These are phyloP conservation scores for Fonsecaea monophora DNA, from an alignment of 2,329 filamentous ascomycete species.

Conservation along the genomic window DNA sequence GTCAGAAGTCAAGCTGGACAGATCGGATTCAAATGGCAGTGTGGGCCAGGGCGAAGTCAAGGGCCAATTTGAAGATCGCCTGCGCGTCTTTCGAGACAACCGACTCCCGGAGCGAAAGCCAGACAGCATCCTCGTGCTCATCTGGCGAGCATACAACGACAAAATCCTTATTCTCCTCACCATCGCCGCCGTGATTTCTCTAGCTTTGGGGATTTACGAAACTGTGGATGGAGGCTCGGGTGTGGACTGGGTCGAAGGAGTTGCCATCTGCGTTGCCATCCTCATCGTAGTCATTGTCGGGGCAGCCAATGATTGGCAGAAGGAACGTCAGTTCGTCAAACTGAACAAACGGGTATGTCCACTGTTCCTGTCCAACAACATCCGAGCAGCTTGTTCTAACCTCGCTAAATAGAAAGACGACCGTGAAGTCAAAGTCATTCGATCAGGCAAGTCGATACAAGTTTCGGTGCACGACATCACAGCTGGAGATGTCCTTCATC, in stretches of 20 bases:
- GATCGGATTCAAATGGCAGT: slow-evolving; percentile 11
- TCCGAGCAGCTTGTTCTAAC: background rate
- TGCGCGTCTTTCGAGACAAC: slow-evolving; percentile 67
- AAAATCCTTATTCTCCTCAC: slow-evolving; percentile 75
- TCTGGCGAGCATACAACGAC: slow-evolving; percentile 76
- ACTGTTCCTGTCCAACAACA: slow-evolving; percentile 27
- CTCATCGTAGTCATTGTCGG: slow-evolving; percentile 69
- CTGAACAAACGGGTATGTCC: slow-evolving; percentile 59
- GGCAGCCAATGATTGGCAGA: slow-evolving; percentile 71
- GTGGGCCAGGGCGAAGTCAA: slow-evolving; percentile 34
- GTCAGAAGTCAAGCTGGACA: slow-evolving; percentile 26
- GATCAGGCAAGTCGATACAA: slow-evolving; percentile 69
- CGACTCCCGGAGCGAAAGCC: slow-evolving; percentile 68
- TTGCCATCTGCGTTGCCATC: slow-evolving; percentile 71
- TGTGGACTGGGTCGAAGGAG: slow-evolving; percentile 72
- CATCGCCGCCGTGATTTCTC: slow-evolving; percentile 70
- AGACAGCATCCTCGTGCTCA: slow-evolving; percentile 64
- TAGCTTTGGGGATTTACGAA: slow-evolving; percentile 74
- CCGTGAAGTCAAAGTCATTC: slow-evolving; percentile 69
- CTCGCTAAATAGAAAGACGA: slow-evolving; percentile 59
- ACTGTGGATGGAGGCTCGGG: slow-evolving; percentile 59
- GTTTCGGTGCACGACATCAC: slow-evolving; percentile 71
- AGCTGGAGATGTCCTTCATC: slow-evolving; percentile 72
- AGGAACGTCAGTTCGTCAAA: slow-evolving; percentile 69
- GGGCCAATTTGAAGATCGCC: slow-evolving; percentile 61